A percentile compares a stretch with the other conserved stretches of the same genome.
These are phyloP conservation scores for Heliamphora exappendiculata DNA, from an alignment of 148 eudicot genomes.

Conservation along the genomic window DNA sequence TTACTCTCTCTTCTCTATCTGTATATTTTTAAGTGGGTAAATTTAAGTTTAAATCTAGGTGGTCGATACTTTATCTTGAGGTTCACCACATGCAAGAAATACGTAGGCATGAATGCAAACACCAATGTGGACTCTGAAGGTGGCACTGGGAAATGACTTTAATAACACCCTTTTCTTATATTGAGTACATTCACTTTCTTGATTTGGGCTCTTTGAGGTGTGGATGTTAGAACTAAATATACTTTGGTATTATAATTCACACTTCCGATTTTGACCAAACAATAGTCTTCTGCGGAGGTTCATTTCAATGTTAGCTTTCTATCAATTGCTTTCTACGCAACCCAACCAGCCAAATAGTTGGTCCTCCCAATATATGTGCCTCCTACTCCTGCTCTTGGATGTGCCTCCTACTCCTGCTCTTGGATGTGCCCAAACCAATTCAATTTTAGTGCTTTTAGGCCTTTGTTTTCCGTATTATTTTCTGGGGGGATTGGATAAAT, in stretches of 20 bases:
- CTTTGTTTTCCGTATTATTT: no score
- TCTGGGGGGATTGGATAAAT: no score
- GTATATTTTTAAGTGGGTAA: not conserved
- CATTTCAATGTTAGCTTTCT: not conserved
- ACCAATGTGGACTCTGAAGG: not conserved
- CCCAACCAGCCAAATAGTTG: not conserved
- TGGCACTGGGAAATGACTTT: not conserved
- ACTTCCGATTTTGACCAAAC: not conserved
- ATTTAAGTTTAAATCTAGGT: not conserved
- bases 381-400: not conserved
- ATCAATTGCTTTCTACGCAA: not conserved
- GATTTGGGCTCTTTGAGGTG: not conserved
- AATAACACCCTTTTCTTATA: not conserved
- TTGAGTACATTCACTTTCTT: not conserved
- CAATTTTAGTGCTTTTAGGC: not conserved
- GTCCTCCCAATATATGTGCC: not conserved
- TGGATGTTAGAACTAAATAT: not conserved
- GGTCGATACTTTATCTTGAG: not conserved
- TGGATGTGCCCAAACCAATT: not conserved
- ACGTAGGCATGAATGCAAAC: not conserved
- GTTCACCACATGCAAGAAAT: not conserved
- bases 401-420: no score
- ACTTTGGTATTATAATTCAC: not conserved
- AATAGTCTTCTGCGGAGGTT: not conserved
- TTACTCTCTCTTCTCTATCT: not conserved